Evolutionary conservation across 129 eudicot species (phyloP), one percentile per base, ranked within the genome.

Genomic region (Flaveria robusta): DNA sequence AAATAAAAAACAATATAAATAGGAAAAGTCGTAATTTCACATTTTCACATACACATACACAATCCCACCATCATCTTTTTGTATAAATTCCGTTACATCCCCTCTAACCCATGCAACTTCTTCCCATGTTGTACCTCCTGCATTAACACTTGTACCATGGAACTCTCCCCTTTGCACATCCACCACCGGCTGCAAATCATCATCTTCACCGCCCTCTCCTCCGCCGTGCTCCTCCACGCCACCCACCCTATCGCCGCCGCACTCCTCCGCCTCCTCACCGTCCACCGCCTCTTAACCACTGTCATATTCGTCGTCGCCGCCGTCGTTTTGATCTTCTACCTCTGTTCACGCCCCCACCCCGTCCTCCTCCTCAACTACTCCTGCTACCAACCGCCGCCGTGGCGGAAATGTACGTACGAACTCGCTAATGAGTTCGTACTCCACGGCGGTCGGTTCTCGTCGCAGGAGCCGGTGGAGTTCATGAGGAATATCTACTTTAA

Each of bases 341-440:
- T 54, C 76, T 67, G 59, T 47, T 41, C 82, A 45, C 79, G 85
- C 9, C 84, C 88, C 11, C 54, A 58, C 80, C 93, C 91, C 3
- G 75, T 88, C 64, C 52, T 82, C 80, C 88, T 92, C 63, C 84
- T 92, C 45, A 74, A 92, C 88, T 90, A 84, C 83, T 71, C 92
- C 8, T 88, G 96, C 81, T 86, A 76, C 92, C 81, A 86, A 42
- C 98, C 98, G 0, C 90, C 96, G 2, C 26, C 81, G 18, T 71
- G 87, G 58, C 85, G 82, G 0, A 81, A 89, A 79, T 85, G 89
- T 50, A 54, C 87, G 0, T 72, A 29, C 6, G 54, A 79, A 0
- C 49, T 72, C 0, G 84, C 86, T 0, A 84, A 86, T 20, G 22
- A 81, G 18, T 87, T 87, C 43, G 23, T 90, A 7, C 76, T 60